Evolutionary conservation across 202 grass and related monocot genomes (phyloP), one percentile per base, ranked within the genome.

Genomic region (Eragrostis tef): DNA sequence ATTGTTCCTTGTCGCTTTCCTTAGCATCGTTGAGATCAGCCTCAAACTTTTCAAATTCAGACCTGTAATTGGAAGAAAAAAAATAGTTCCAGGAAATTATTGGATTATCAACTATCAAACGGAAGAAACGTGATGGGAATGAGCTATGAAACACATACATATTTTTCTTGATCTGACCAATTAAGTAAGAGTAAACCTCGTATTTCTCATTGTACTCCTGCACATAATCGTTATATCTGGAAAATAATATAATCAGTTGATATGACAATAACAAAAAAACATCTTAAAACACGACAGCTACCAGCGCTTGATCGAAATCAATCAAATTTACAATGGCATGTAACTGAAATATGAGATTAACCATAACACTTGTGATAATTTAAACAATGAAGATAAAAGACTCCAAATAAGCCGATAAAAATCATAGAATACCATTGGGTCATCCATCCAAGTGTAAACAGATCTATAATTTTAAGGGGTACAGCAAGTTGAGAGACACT

Each of bases 121-220:
- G 6, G 17, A 84, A 74, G n/a, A 81, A 62, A 72, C 74, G 59
- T 73, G 53, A 70, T 79, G 72, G 54, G 85, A 8, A 73, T n/a
- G 50, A 80, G 48, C 6, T 67, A 69, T 20, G 26, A 80, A 67
- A 81, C 47, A 84, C 81, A 57, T 91, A 96, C 97, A 73, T 79
- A 53, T 86, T 95, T 94, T 99, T 94, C 62, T 92, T 87, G 24
- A 96, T 58, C 52, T 96, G 89, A 85, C 77, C 83, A 76, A 84
- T 91, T 81, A 99, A 87, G 84, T 85, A 88, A 56, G 74, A 53
- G 67, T 92, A 96, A 27, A 81, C 90, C n/a, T 73, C 69, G 27
- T 91, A 88, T 50, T 98, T 98, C 79, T 95, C 95, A 74, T 82
- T 79, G 86, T 90, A 98, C 85, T 98, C 95, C 82, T 90, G 90